Percentiles rank a stretch among this genome's conserved stretches.
phyloP scores from a whole-genome alignment of 2,329 filamentous ascomycete genomes.

The Pseudocercospora fuligena region DNA sequence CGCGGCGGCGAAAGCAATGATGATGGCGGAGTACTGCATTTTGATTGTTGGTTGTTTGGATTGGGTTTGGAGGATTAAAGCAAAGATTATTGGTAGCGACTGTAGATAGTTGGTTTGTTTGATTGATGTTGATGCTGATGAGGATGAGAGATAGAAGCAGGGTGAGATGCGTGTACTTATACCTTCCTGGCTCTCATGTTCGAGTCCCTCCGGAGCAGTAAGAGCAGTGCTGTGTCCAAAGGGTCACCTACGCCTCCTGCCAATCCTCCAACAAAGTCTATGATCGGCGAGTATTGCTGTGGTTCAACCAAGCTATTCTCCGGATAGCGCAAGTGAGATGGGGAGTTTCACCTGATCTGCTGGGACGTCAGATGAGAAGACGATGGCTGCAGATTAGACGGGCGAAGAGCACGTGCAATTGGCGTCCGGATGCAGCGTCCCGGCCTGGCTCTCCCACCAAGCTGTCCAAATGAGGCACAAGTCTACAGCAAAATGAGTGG shows the following conservation, averaged over 20 bases:
- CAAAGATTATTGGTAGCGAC: conserved; percentile 15
- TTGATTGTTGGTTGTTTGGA: conserved; percentile 19
- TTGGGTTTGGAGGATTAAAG: conserved; percentile 18
- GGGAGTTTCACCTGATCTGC: not conserved
- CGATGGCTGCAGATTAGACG: not conserved
- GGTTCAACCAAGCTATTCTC: not conserved
- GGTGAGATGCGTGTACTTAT: conserved; percentile 23
- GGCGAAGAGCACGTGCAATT: not conserved
- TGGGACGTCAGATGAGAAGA: not conserved
- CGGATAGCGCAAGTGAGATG: not conserved
- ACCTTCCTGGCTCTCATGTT: conserved; percentile 12
- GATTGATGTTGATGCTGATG: conserved; percentile 24
- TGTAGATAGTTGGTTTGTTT: conserved; percentile 21
- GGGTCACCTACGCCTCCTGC: conserved; percentile 9
- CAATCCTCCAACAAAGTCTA: not conserved
- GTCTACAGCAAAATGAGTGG: not conserved
- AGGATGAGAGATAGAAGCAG: conserved; percentile 3
- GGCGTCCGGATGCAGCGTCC: not conserved
- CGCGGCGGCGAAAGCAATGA: conserved; percentile 26
- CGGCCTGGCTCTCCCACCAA: not conserved
- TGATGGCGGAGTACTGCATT: conserved; percentile 30
- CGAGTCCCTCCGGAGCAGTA: not conserved
- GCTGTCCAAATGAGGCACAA: not conserved
- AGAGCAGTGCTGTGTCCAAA: not conserved
- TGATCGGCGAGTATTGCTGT: not conserved